Evolutionary conservation across 495 filamentous ascomycete genomes (phyloP).

Genomic region (Parmelia sp.): DNA sequence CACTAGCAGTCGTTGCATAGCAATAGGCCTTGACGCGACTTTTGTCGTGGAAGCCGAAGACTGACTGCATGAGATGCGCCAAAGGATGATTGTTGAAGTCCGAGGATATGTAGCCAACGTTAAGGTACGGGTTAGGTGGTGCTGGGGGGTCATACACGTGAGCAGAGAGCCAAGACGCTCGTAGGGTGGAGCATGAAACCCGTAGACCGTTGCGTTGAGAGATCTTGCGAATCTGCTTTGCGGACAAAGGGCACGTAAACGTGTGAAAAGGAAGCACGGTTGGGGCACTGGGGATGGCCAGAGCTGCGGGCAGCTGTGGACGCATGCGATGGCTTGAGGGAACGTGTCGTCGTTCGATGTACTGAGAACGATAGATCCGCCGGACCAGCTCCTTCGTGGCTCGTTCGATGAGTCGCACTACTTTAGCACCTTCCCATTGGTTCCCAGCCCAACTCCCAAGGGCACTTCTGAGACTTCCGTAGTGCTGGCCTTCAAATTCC

Average conservation of each 20-base stretch:
- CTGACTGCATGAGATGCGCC: conserved; percentile 97
- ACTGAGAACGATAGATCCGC: conserved; percentile 83
- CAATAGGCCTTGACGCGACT: conserved; percentile 76
- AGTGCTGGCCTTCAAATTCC: conserved; percentile 18
- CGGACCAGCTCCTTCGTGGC: conserved; percentile 69
- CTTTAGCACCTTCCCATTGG: conserved; percentile 80
- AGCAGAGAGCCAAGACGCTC: conserved; percentile 75
- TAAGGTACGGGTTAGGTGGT: conserved; percentile 75
- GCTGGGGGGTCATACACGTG: conserved; percentile 76
- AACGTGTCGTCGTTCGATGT: conserved; percentile 55
- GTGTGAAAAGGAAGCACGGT: conserved; percentile 99
- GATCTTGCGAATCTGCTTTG: conserved; percentile 89
- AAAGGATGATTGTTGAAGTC: conserved; percentile 99
- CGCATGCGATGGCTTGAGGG: conserved; percentile 58
- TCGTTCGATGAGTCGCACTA: conserved; percentile 82
- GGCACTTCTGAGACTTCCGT: conserved; percentile 33
- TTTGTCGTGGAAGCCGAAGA: conserved; percentile 85
- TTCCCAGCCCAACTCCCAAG: conserved; percentile 66
- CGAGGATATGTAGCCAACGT: conserved; percentile 92
- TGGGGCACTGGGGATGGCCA: conserved; percentile 82
- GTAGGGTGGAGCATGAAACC: conserved; percentile 83
- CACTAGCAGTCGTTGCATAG: conserved; percentile 93
- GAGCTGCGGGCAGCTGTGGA: conserved; percentile 64
- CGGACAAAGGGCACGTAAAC: conserved; percentile 89
- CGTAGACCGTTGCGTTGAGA: conserved; percentile 91